Evolutionary conservation across 768 basidiomycete genomes (phyloP), one percentile per base, ranked within the genome.

Genomic region (Boletales sp.): DNA sequence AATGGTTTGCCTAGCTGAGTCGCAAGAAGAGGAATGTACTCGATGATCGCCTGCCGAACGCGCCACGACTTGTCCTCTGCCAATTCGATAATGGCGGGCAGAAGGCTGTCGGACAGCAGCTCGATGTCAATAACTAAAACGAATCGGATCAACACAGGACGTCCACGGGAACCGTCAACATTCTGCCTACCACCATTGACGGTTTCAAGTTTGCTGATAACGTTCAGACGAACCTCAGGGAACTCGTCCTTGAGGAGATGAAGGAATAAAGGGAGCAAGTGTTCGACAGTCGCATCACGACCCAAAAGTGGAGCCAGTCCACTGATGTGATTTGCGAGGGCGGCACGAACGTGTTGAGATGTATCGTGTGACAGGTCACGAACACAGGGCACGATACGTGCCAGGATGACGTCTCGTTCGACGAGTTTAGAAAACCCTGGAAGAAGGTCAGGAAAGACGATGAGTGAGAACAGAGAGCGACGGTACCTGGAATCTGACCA

Each of bases 31-130:
- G 97, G 97, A 60, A 99, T 90, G 73, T 99, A 97, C 71, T 98
- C 97, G 70, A 99, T 99, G 74, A 99, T 98, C 8, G 97, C 97
- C 70, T 99, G 97, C 59, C 97, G 87, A 17, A 99, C 95, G 27
- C 97, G 88, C 97, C 97, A 99, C 53, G 97, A 97, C 68, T 98
- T 99, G 76, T 99, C 97, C 69, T 98, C 95, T 8, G 97, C 97
- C 31, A 99, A 78, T 65, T 98, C 91, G 54, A 98, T 90, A 57
- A 99, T 98, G 34, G 97, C 97, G 9, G 97, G 97, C 29, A 99
- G 81, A 34, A 99, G 86, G 57, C 91, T 94, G 58, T 94, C 93
- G 1, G 93, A 92, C 45, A 99, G 74, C 29, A 93, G 78, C 53
- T 97, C 92, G 61, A 98, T 97, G 40, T 97, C 97, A 57, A 99